Percentiles rank a stretch among this genome's conserved stretches.
These are phyloP conservation scores for Naganishia cerealis DNA, from an alignment of 1,284 basidiomycete genomes.

Conservation along the genomic window DNA sequence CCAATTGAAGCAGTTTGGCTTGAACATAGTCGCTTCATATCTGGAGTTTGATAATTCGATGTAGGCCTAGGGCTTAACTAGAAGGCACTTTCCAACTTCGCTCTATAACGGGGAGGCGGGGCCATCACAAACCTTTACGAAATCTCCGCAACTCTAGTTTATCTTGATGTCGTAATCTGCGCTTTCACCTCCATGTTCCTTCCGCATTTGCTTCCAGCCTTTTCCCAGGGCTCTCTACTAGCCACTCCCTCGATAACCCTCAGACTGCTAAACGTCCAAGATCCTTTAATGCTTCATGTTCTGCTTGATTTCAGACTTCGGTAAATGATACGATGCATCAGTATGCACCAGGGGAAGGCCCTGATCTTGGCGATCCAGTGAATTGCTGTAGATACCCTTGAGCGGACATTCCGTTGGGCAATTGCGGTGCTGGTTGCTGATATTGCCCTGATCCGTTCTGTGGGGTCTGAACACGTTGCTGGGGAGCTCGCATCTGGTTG, in stretches of 20 bases:
- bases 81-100: not conserved
- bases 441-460: constrained; percentile 20
- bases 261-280: not conserved
- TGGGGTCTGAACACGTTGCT: constrained; percentile 27
- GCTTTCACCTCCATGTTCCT: not conserved
- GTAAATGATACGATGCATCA: not conserved
- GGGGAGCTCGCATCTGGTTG: constrained; percentile 35
- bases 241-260: not conserved
- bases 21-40: not conserved
- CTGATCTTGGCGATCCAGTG: constrained; percentile 6
- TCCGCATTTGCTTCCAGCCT: not conserved
- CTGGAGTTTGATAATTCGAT: not conserved
- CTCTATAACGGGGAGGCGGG: not conserved
- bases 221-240: not conserved
- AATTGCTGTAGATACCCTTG: constrained; percentile 25
- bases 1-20: not conserved
- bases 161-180: not conserved
- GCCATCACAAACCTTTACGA: not conserved
- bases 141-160: not conserved
- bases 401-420: constrained; percentile 25
- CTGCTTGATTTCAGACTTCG: not conserved
- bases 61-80: not conserved
- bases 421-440: constrained; percentile 17
- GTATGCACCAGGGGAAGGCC: constrained; percentile 15
- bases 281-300: not conserved